Evolutionary conservation across 371 early-diverging fungal species (phyloP).

Genomic region (Mortierella sp.): DNA sequence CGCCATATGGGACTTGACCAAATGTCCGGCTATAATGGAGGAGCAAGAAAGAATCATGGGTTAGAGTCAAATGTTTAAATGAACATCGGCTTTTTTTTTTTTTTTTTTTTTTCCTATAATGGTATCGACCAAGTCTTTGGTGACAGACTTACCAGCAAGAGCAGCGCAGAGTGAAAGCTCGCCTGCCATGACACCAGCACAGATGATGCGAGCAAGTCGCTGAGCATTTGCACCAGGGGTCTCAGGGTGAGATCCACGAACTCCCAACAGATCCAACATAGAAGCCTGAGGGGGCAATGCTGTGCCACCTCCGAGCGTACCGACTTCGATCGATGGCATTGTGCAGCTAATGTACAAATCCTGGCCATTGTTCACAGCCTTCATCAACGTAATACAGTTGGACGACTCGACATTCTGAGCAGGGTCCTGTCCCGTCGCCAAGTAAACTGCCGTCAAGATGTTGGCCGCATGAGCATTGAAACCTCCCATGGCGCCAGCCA

Average conservation of each 20-base stretch:
- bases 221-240: conserved; percentile 92
- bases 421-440: conserved; percentile 98
- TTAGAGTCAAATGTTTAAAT: not conserved
- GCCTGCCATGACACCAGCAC: conserved; percentile 97
- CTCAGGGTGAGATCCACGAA: conserved; percentile 84
- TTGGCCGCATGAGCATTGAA: conserved; percentile 98
- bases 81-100: too few relatives aligned
- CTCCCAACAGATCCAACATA: conserved; percentile 91
- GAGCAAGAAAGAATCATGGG: not conserved
- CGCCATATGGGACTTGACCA: conserved; percentile 87
- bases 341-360: conserved; percentile 90
- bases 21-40: conserved; percentile 70
- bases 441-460: conserved; percentile 92
- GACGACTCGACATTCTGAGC: conserved; percentile 97
- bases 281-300: conserved; percentile 89
- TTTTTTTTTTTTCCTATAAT: too few relatives aligned
- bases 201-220: conserved; percentile 88
- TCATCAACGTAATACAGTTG: conserved; percentile 96
- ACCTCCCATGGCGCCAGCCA: conserved; percentile 95
- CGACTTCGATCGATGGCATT: conserved; percentile 97
- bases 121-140: too few relatives aligned
- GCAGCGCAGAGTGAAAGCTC: conserved; percentile 92
- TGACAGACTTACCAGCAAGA: conserved; percentile 64
- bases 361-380: conserved; percentile 78
- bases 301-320: conserved; percentile 97